phyloP scores from a whole-genome alignment of 2,329 filamentous ascomycete genomes.

The Epichloe typhina region DNA sequence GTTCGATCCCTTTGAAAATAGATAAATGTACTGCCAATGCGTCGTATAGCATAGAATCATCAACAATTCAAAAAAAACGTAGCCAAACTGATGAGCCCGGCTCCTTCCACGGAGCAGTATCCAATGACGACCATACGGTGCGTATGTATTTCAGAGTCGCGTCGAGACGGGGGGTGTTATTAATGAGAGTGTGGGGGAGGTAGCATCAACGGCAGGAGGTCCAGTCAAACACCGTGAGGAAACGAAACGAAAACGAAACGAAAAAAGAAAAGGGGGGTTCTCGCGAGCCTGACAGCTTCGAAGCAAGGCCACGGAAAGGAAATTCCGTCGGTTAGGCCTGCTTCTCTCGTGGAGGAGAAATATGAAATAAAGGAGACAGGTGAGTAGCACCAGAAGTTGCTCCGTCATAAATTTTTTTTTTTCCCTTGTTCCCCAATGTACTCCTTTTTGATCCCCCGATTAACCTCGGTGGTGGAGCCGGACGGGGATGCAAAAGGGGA shows the following conservation, averaged over 20 bases:
- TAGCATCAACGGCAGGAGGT: not conserved
- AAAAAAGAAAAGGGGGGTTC: not conserved
- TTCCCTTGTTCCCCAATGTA: conserved; percentile 2
- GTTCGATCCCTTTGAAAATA: not conserved
- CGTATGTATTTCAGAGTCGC: not conserved
- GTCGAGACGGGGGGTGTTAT: not conserved
- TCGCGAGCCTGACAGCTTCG: not conserved
- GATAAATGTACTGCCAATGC: not conserved
- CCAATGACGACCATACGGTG: conserved; percentile 3
- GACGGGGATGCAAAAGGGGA: conserved; percentile 4
- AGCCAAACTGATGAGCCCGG: not conserved
- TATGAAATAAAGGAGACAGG: not conserved
- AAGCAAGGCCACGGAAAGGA: not conserved
- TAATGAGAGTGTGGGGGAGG: not conserved
- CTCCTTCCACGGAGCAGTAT: conserved; percentile 6
- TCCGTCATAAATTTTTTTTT: conserved; percentile 10
- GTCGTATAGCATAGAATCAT: conserved; percentile 1
- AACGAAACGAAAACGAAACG: not conserved
- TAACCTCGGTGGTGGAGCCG: conserved; percentile 12
- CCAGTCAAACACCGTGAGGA: not conserved
- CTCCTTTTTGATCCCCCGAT: conserved; percentile 4
- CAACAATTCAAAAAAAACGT: not conserved
- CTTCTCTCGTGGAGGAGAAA: conserved; percentile 1
- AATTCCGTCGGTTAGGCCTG: not conserved
- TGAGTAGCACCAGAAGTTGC: not conserved